A percentile compares a stretch with the other conserved stretches of the same genome.
Conservation (phyloP, 2,329 filamentous ascomycete species). For the Emergomyces orientalis region DNA sequence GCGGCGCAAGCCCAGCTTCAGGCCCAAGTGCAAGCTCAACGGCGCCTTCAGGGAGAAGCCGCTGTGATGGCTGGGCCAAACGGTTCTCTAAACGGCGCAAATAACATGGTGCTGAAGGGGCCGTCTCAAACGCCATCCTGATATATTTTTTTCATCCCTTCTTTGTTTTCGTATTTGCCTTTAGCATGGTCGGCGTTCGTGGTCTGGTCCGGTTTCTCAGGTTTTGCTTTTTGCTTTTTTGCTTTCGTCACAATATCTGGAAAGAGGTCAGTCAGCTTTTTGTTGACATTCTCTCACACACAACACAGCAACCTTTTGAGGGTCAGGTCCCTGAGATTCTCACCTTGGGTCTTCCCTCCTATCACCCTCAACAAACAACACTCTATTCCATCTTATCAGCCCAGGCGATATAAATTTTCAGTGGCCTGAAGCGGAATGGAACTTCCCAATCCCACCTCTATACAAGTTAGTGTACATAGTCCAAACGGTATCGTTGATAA, state of each 20-base stretch:
- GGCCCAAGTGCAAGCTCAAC: slow-evolving; percentile 32
- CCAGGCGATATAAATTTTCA: background rate
- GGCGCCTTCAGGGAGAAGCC: slow-evolving; percentile 29
- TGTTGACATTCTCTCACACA: background rate
- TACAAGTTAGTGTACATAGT: slow-evolving; percentile 15
- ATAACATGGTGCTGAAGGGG: slow-evolving; percentile 15
- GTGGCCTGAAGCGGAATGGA: slow-evolving; percentile 9
- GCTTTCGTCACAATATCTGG: background rate
- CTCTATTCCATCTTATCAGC: background rate
- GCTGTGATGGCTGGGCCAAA: slow-evolving; percentile 22
- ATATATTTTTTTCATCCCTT: slow-evolving; percentile 12
- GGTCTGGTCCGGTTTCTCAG: slow-evolving; percentile 15
- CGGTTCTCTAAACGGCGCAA: slow-evolving; percentile 17
- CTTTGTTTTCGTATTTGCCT: slow-evolving; percentile 7
- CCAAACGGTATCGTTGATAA: slow-evolving; percentile 10
- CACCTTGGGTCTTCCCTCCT: slow-evolving; percentile 6
- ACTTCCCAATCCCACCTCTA: background rate
- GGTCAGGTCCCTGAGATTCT: background rate
- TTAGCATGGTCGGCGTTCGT: slow-evolving; percentile 28
- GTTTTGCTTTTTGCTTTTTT: slow-evolving; percentile 8
- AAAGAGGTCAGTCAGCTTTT: background rate
- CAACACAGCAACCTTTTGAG: background rate
- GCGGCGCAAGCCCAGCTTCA: slow-evolving; percentile 35
- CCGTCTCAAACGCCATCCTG: slow-evolving; percentile 25
- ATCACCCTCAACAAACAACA: slow-evolving; percentile 2